Percentiles rank a stretch among this genome's conserved stretches.
phyloP scores from a whole-genome alignment of 495 filamentous ascomycete species.

The Rusavskia elegans region DNA sequence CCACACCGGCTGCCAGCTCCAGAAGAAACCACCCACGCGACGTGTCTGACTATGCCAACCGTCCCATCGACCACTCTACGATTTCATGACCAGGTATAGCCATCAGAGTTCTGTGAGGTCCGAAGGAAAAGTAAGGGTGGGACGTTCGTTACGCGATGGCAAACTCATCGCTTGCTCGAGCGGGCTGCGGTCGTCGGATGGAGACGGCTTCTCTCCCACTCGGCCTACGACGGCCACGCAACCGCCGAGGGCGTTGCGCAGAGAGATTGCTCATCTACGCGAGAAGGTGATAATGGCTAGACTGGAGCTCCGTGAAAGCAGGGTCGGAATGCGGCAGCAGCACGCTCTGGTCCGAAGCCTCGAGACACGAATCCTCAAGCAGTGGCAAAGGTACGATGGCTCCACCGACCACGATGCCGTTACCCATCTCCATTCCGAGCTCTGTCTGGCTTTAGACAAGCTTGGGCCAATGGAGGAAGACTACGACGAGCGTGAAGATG shows the following conservation, averaged over 20 bases:
- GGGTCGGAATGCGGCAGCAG: not conserved
- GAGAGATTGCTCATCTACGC: not conserved
- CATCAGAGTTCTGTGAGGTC: not conserved
- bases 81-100: not conserved
- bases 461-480: conserved; percentile 11
- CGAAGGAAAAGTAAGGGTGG: not conserved
- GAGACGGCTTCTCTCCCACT: not conserved
- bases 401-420: not conserved
- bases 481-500: conserved; percentile 10
- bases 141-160: not conserved
- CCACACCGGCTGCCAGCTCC: not conserved
- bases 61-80: not conserved
- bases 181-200: not conserved
- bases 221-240: not conserved
- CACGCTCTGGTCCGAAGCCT: not conserved
- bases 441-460: conserved; percentile 1
- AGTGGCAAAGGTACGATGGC: not conserved
- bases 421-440: not conserved
- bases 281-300: not conserved
- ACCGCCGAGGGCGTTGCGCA: not conserved
- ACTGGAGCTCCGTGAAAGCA: not conserved
- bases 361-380: not conserved
- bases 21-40: too few species aligned
- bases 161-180: not conserved
- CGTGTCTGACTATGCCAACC: not conserved